A percentile compares a stretch with the other conserved stretches of the same genome.
Conservation (phyloP, 2,329 filamentous ascomycete species). For the Ramularia endophylla region DNA sequence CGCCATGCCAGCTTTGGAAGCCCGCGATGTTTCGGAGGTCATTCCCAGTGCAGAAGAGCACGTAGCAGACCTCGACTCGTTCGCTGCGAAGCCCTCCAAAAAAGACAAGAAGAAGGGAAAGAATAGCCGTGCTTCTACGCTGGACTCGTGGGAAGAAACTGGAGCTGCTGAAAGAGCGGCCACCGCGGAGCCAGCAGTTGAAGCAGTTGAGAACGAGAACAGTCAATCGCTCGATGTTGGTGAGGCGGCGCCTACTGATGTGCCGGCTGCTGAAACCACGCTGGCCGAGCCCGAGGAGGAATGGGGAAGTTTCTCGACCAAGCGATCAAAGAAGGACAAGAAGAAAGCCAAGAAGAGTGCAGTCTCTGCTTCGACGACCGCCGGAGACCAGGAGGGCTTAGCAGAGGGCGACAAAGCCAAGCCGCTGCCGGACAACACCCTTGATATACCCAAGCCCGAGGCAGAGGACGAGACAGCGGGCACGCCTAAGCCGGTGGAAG, state of each 20-base stretch:
- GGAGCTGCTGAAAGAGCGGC: constrained; percentile 6
- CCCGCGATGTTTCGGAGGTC: background rate
- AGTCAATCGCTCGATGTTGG: constrained; percentile 1
- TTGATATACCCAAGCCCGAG: constrained; percentile 2
- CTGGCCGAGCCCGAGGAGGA: constrained; percentile 20
- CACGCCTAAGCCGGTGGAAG: constrained; percentile 2
- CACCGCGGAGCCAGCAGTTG: background rate
- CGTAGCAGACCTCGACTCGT: constrained; percentile 9
- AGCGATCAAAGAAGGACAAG: constrained; percentile 27
- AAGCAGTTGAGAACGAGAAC: constrained; percentile 2
- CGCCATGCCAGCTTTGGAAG: background rate
- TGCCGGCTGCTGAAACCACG: constrained; percentile 2
- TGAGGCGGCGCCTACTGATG: constrained; percentile 9
- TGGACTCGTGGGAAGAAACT: constrained; percentile 5
- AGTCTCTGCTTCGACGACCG: background rate
- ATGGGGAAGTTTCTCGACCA: constrained; percentile 13
- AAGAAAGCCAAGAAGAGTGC: constrained; percentile 25
- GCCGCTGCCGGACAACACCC: constrained; percentile 7
- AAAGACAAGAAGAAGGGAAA: constrained; percentile 29
- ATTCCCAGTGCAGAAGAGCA: constrained; percentile 1
- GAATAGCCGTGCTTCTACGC: constrained; percentile 5
- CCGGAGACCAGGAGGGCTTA: constrained; percentile 2
- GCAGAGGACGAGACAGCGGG: background rate
- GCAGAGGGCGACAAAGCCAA: constrained; percentile 3
- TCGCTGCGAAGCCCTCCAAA: constrained; percentile 22